Evolutionary conservation across 1,284 basidiomycete genomes (phyloP).

Genomic region (Exobasidium rhododendri): DNA sequence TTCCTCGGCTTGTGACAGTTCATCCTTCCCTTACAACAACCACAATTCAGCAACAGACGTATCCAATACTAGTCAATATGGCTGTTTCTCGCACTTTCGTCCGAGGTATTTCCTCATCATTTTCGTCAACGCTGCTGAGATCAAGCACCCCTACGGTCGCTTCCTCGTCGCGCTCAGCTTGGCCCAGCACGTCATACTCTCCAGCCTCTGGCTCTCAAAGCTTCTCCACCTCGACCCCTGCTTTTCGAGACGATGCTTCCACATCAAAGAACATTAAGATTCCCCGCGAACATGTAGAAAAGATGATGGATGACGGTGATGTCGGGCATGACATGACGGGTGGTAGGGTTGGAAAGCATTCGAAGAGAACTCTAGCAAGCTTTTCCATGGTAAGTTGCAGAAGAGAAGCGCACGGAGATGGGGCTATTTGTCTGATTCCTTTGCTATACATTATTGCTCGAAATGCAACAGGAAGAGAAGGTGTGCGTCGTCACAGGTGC

Average conservation of each 20-base stretch:
- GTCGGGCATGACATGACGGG: slow-evolving; percentile 43
- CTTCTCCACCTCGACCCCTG: background rate
- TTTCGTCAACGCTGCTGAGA: background rate
- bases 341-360: slow-evolving; percentile 33
- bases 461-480: slow-evolving; percentile 59
- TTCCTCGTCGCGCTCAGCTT: background rate
- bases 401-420: too few relatives aligned
- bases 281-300: slow-evolving; percentile 23
- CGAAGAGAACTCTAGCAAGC: slow-evolving; percentile 40
- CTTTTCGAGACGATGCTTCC: background rate
- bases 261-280: background rate
- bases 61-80: too few relatives aligned
- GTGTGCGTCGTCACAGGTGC: slow-evolving; percentile 93
- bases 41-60: too few relatives aligned
- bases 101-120: slow-evolving; percentile 3
- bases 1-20: too few relatives aligned
- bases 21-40: too few relatives aligned
- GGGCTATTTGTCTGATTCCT: too few relatives aligned
- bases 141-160: background rate
- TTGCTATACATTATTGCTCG: too few relatives aligned
- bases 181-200: background rate
- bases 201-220: background rate
- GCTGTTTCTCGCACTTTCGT: slow-evolving; percentile 10
- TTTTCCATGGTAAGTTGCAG: slow-evolving; percentile 26
- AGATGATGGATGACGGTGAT: slow-evolving; percentile 28